Evolutionary conservation across 257 asterid genomes (phyloP).

Genomic region (Scutellaria baicalensis): DNA sequence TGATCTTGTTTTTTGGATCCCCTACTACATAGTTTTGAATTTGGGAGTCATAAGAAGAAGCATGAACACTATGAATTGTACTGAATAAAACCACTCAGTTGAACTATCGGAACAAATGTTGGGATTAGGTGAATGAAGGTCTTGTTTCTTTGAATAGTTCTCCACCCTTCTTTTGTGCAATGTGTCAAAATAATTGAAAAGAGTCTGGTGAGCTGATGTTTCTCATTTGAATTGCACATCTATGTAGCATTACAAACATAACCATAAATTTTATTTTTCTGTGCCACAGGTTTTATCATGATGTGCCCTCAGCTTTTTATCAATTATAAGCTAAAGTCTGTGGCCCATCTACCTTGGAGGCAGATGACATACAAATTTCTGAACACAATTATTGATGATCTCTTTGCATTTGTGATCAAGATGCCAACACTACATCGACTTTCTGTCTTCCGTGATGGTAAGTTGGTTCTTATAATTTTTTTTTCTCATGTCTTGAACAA

Average conservation of each 20-base stretch:
- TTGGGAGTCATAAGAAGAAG: no score
- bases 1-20: no score
- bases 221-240: not conserved
- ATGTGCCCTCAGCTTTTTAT: conserved; percentile 98
- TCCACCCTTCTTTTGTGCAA: no score
- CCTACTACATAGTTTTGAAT: no score
- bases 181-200: no score
- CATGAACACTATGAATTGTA: no score
- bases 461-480: conserved; percentile 25
- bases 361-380: conserved; percentile 98
- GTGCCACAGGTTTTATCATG: conserved; percentile 83
- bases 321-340: conserved; percentile 89
- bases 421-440: conserved; percentile 95
- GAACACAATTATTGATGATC: conserved; percentile 95
- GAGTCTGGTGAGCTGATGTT: no score
- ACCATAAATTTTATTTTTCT: not conserved
- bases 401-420: conserved; percentile 93
- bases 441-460: conserved; percentile 99
- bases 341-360: conserved; percentile 99
- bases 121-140: no score
- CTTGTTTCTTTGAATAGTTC: no score
- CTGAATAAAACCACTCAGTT: no score
- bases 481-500: not conserved
- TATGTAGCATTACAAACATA: not conserved
- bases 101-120: no score